These are phyloP conservation scores for Amborella trichopoda DNA, from an alignment of 164 flowering plant species.

Conservation along the genomic window DNA sequence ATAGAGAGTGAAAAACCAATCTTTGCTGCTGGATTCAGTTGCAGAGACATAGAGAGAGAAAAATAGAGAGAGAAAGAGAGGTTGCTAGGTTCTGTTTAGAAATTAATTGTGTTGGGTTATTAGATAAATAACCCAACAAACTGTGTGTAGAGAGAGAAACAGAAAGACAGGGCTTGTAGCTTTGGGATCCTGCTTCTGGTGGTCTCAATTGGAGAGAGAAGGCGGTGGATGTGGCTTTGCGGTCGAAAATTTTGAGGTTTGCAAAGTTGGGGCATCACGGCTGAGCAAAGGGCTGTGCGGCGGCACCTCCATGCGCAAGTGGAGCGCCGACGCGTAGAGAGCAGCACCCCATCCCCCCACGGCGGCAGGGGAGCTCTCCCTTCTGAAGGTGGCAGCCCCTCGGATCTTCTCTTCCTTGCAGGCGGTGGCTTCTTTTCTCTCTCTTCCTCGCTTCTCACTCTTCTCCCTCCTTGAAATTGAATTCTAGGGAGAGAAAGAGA, in stretches of 20 bases:
- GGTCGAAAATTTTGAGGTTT: background rate
- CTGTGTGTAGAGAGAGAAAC: no score
- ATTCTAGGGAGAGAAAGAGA: background rate
- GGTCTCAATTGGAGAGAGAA: conserved; percentile 1
- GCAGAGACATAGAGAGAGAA: no score
- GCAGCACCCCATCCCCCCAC: conserved; percentile 48
- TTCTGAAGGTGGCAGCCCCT: conserved; percentile 71
- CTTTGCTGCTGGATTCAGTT: no score
- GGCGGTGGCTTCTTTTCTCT: conserved; percentile 30
- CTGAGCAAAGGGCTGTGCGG: conserved; percentile 17
- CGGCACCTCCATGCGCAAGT: conserved; percentile 14
- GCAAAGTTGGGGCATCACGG: conserved; percentile 21
- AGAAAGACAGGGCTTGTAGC: no score
- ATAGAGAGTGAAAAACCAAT: no score
- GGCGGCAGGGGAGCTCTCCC: conserved; percentile 77
- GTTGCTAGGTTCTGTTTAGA: no score
- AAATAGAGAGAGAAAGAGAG: no score
- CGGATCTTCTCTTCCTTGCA: conserved; percentile 70
- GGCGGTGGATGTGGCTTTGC: background rate
- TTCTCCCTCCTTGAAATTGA: background rate
- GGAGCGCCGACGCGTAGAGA: conserved; percentile 2
- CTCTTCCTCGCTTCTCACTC: background rate
- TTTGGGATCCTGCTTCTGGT: no score
- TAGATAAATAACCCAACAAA: no score
- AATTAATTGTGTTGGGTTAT: no score